Conservation (phyloP, 164 flowering plant species). For the Litsea cubeba region DNA sequence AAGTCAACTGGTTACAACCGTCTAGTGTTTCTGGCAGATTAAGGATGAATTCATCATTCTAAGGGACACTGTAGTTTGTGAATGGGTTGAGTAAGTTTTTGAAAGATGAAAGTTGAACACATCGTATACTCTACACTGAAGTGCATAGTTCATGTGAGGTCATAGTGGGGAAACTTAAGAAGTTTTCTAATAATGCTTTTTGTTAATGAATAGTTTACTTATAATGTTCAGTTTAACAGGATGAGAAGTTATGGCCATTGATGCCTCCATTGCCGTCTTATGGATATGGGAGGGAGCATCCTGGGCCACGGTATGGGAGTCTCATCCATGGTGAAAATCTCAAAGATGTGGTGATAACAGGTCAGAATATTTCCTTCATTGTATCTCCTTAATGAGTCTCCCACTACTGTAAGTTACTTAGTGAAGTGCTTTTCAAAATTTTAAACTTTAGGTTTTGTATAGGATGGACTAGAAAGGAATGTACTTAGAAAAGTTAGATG, state of each 20-base stretch:
- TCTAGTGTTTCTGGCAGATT: neutral
- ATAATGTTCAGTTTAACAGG: constrained; percentile 36
- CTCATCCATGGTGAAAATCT: constrained; percentile 98
- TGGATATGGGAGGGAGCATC: constrained; percentile 95
- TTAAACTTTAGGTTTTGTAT: no score
- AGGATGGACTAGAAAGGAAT: no score
- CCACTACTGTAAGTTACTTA: no score
- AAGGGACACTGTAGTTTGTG: neutral
- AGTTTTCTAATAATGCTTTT: neutral
- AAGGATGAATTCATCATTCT: neutral
- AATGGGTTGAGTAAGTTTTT: no score
- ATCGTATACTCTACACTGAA: neutral
- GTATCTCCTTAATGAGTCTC: neutral
- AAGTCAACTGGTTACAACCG: neutral
- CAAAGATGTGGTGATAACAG: constrained; percentile 87
- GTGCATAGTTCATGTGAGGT: neutral
- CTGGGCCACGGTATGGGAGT: constrained; percentile 95
- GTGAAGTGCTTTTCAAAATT: no score
- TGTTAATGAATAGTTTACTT: neutral
- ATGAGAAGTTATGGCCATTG: constrained; percentile 86
- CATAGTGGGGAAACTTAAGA: neutral
- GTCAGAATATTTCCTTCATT: constrained; percentile 30
- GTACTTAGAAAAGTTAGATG: no score
- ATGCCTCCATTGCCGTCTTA: constrained; percentile 97
- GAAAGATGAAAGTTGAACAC: neutral